These are phyloP conservation scores for Panaeolus cyanescens DNA, from an alignment of 768 basidiomycete genomes.

Conservation along the genomic window DNA sequence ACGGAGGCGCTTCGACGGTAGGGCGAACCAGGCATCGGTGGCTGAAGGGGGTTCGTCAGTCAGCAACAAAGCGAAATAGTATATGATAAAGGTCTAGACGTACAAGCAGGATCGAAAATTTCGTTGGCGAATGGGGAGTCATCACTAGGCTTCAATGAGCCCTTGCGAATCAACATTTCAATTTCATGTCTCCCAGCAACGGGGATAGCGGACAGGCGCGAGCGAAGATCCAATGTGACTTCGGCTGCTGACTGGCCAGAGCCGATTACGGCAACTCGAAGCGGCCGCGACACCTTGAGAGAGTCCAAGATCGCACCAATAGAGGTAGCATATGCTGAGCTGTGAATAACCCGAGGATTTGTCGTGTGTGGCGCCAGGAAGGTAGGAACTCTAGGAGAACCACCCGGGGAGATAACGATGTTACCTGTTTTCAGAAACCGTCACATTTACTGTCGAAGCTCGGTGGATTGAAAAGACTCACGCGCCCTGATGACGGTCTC, in stretches of 20 bases:
- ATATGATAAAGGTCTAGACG: conserved; percentile 14
- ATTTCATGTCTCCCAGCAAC: conserved; percentile 34
- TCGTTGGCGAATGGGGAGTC: conserved; percentile 57
- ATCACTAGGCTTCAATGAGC: conserved; percentile 51
- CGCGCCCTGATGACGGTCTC: conserved; percentile 36
- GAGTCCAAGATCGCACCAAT: conserved; percentile 35
- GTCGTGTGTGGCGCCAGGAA: conserved; percentile 30
- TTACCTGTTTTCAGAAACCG: conserved; percentile 32
- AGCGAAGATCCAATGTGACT: conserved; percentile 44
- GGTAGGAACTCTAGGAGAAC: conserved; percentile 43
- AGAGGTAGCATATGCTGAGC: conserved; percentile 41
- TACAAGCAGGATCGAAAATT: conserved; percentile 52
- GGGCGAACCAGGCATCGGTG: conserved; percentile 39
- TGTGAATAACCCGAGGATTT: conserved; percentile 43
- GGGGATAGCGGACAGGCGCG: conserved; percentile 35
- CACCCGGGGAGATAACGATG: conserved; percentile 53
- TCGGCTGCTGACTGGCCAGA: conserved; percentile 52
- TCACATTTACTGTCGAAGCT: not conserved
- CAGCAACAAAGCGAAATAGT: not conserved
- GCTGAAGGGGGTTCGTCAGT: conserved; percentile 27
- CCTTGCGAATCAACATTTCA: conserved; percentile 53
- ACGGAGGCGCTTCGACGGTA: conserved; percentile 36
- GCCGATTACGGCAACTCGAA: conserved; percentile 47
- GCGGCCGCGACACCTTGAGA: conserved; percentile 23
- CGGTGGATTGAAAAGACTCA: conserved; percentile 23